These are phyloP conservation scores for Coprinopsis strossmayeri DNA, from an alignment of 768 basidiomycete genomes.

Conservation along the genomic window DNA sequence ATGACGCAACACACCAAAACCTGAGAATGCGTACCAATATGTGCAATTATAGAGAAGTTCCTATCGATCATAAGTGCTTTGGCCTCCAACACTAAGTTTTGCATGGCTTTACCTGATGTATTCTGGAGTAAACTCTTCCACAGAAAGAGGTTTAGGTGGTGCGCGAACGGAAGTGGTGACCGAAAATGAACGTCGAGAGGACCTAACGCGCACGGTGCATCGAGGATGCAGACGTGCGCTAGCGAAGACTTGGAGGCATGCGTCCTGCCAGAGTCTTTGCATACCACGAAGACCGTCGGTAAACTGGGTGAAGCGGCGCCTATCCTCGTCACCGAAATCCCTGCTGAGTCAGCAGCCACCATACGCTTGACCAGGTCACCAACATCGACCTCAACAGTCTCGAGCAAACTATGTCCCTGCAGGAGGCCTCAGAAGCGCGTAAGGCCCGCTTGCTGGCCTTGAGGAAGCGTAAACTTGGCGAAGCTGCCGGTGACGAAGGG, in stretches of 20 bases:
- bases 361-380: background rate
- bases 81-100: background rate
- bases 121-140: constrained; percentile 64
- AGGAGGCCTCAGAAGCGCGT: constrained; percentile 71
- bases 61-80: constrained; percentile 25
- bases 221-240: background rate
- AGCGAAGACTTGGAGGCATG: constrained; percentile 19
- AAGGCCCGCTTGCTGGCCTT: constrained; percentile 78
- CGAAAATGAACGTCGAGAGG: constrained; percentile 4
- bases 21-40: constrained; percentile 56
- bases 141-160: constrained; percentile 33
- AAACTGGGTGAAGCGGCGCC: background rate
- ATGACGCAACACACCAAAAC: background rate
- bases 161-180: constrained; percentile 19
- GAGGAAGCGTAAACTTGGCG: constrained; percentile 64
- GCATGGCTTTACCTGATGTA: constrained; percentile 49
- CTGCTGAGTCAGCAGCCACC: background rate
- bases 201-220: background rate
- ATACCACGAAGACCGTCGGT: constrained; percentile 9
- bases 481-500: constrained; percentile 37
- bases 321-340: background rate
- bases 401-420: constrained; percentile 42
- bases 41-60: constrained; percentile 96
- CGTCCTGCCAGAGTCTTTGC: constrained; percentile 22
- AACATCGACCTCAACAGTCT: background rate